Conservation (phyloP, 1,284 basidiomycete genomes). For the Schizopora paradoxa region DNA sequence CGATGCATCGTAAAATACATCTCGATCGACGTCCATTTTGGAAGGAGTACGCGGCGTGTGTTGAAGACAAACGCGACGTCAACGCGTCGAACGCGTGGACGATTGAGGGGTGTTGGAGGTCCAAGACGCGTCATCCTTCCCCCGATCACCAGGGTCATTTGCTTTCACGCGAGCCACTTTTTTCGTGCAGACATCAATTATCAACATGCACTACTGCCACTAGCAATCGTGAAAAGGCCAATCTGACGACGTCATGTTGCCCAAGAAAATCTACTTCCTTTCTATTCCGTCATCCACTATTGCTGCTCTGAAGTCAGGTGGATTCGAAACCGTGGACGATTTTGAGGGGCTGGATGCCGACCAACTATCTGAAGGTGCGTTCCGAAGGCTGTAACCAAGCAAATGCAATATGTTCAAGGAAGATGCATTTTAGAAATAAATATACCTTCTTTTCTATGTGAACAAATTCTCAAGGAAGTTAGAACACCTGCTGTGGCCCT, state of each 20-base stretch:
- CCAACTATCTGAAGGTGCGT: slow-evolving; percentile 39
- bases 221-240: background rate
- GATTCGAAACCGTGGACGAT: slow-evolving; percentile 48
- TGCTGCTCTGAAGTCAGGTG: slow-evolving; percentile 40
- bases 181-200: background rate
- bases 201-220: background rate
- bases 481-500: slow-evolving; percentile 34
- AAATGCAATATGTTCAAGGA: background rate
- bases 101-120: too few relatives aligned
- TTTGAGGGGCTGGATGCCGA: slow-evolving; percentile 36
- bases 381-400: background rate
- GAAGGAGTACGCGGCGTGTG: background rate
- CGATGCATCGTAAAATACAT: slow-evolving; percentile 29
- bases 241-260: slow-evolving; percentile 5
- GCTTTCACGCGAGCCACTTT: background rate
- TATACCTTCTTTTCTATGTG: slow-evolving; percentile 38
- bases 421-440: slow-evolving; percentile 38
- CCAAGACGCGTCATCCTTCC: background rate
- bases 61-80: background rate
- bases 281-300: slow-evolving; percentile 34
- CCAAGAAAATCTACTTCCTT: slow-evolving; percentile 32
- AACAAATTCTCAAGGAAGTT: slow-evolving; percentile 38
- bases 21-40: too few relatives aligned
- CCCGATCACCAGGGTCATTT: background rate
- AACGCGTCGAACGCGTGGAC: background rate